These are phyloP conservation scores for Colletotrichum siamense DNA, from an alignment of 2,329 filamentous ascomycete genomes.

Conservation along the genomic window DNA sequence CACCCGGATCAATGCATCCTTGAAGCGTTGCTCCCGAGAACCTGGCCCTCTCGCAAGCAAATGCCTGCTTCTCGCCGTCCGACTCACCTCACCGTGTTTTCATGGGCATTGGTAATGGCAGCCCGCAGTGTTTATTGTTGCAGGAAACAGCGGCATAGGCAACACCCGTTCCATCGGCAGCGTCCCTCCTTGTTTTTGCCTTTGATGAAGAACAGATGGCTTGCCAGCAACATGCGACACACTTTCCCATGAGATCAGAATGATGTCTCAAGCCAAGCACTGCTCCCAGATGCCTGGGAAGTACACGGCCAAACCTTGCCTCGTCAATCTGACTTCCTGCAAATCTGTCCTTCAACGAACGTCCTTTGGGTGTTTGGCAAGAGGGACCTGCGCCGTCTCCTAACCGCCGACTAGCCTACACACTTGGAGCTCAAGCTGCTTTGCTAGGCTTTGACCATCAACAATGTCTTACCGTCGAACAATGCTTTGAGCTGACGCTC, in stretches of 20 bases:
- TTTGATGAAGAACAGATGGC: background rate
- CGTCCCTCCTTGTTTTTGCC: conserved; percentile 3
- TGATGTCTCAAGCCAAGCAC: conserved; percentile 14
- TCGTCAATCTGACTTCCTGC: background rate
- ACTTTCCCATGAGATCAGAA: conserved; percentile 2
- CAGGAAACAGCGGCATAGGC: conserved; percentile 5
- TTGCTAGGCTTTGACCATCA: background rate
- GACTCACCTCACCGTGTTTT: background rate
- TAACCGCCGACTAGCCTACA: background rate
- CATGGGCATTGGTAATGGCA: background rate
- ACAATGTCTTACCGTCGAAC: background rate
- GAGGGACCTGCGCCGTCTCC: background rate
- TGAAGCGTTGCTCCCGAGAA: background rate
- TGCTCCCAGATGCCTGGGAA: background rate
- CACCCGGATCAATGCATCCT: background rate
- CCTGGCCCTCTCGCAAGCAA: background rate
- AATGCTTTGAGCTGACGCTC: background rate
- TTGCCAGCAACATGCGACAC: background rate
- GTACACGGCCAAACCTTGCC: background rate
- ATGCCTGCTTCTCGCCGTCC: background rate
- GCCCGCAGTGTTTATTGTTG: background rate
- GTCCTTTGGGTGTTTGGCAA: background rate
- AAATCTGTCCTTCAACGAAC: background rate
- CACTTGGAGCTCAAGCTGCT: background rate
- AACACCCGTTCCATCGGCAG: conserved; percentile 1